Evolutionary conservation across 208 protist species (phyloP), one percentile per base, ranked within the genome.

Genomic region (Balamuthia mandrillaris): DNA sequence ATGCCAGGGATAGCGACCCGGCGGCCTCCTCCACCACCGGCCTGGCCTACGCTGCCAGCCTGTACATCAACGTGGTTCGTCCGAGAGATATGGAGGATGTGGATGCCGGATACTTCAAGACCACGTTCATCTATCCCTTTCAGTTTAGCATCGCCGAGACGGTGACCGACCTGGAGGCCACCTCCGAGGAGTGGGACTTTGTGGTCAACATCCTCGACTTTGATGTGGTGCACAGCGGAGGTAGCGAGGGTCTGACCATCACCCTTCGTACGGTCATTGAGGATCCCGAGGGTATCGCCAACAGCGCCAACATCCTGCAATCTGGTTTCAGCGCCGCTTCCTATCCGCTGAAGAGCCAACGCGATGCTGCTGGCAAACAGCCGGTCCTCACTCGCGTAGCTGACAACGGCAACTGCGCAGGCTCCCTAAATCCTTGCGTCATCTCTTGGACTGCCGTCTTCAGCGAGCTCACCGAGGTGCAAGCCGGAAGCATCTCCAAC

Each of bases 41-140:
- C 2, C 66, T 75, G 18, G 37, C 47, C 41, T 75, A 75, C 66
- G 39, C 66, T 39, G 66, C 66, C 66, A 75, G 33, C 66, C 66
- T 75, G 14, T 75, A 54, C 41, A 45, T 75, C 42, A 39, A 39
- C 66, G 66, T 45, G 7, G 42, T 75, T n/a, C 6, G 66, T 39
- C 66, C 66, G 33, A 75, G 37, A 45, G n/a, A 75, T 45, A 1
- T 75, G 18, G 37, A 4, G 14, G 66, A 75, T 45, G 1, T 45
- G 7, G 39, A 3, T 14, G 41, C 35, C n/a, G 66, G 66, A n/a
- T 75, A 75, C 66, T 75, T 39, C 66, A 75, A 75, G 66, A 27
- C 66, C 41, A 41, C 66, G n/a, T 75, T 75, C 66, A 27, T 52
- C 1, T 52, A 54, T 18, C 66, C 66, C 33, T 75, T 75, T 45